Evolutionary conservation across 1,284 basidiomycete species (phyloP), one percentile per base, ranked within the genome.

Genomic region (Cronartium quercuum): DNA sequence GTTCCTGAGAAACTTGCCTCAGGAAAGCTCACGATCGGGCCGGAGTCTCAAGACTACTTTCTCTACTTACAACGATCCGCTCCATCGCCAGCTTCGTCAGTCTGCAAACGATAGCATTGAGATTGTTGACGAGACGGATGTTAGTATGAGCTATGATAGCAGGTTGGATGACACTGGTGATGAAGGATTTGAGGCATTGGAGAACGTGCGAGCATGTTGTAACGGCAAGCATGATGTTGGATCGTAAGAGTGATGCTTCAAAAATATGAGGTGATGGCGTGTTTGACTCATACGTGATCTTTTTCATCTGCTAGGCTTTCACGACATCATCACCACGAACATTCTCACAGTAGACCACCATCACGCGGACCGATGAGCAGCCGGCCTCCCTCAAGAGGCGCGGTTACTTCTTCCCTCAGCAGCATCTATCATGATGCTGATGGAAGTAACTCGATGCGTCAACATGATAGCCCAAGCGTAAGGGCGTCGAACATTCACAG

Each of bases 151-250:
- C 60, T 73, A 73, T 58, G 69, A 73, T 58, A 73, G 69, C 57
- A 77, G 81, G n/a, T 80, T 80, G 79, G 91, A 91, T 57, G 86
- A 86, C 24, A 84, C 89, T 79, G 89, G 88, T 9, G 91, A 92
- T 77, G 89, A 89, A 66, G 91, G 87, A 1, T 98, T 88, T 81
- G 94, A 98, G 79, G 95, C 94, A 0, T 81, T 98, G 62, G 94
- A 97, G 83, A 95, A 96, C 79, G 92, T 95, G 35, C 87, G 77
- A 64, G 93, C 93, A 1, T 97, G 94, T 82, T 97, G 94, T 80
- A 92, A 94, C 81, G 95, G 95, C 35, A 79, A 87, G 85, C 95
- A 98, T 82, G 84, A 86, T 66, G 84, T 86, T 35, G 83, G 85
- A 7, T 76, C 76, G 35, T 77, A 79, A 18, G 79, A 21, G n/a